Percentiles rank a stretch among this genome's conserved stretches.
phyloP scores from a whole-genome alignment of 768 basidiomycete species.

The Suillus placidus region DNA sequence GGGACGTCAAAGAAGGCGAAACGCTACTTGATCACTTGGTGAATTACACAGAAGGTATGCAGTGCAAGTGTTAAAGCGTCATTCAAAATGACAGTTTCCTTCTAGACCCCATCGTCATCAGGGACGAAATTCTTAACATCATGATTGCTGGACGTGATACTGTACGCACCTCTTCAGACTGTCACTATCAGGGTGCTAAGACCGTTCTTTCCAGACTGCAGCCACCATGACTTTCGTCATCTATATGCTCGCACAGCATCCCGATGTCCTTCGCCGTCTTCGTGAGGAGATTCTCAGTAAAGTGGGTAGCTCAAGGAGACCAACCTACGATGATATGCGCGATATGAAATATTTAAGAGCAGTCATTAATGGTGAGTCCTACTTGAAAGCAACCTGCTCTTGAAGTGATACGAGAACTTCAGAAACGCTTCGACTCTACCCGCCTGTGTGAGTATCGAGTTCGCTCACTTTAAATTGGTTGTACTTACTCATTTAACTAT shows the following conservation, averaged over 20 bases:
- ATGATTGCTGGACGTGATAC: conserved; percentile 41
- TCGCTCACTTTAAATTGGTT: neutral
- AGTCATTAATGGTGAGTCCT: conserved; percentile 37
- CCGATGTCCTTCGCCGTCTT: conserved; percentile 30
- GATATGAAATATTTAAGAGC: conserved; percentile 45
- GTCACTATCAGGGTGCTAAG: neutral
- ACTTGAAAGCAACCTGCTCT: neutral
- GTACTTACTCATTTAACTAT: neutral
- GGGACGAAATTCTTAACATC: conserved; percentile 41
- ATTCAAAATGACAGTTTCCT: neutral
- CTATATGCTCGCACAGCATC: conserved; percentile 33
- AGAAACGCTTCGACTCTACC: conserved; percentile 34
- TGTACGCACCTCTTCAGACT: conserved; percentile 16
- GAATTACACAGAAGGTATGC: conserved; percentile 53
- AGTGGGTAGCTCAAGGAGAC: conserved; percentile 30
- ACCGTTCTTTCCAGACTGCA: conserved; percentile 26
- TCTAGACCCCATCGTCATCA: conserved; percentile 34
- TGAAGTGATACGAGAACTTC: conserved; percentile 6
- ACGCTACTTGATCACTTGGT: conserved; percentile 56
- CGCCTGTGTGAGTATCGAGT: conserved; percentile 31
- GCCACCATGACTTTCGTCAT: conserved; percentile 32
- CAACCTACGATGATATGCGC: conserved; percentile 35
- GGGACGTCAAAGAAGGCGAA: conserved; percentile 41
- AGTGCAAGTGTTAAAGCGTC: neutral
- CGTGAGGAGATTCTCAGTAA: conserved; percentile 32